phyloP scores from a whole-genome alignment of 2,329 filamentous ascomycete genomes.

The Corinectria fuckeliana region DNA sequence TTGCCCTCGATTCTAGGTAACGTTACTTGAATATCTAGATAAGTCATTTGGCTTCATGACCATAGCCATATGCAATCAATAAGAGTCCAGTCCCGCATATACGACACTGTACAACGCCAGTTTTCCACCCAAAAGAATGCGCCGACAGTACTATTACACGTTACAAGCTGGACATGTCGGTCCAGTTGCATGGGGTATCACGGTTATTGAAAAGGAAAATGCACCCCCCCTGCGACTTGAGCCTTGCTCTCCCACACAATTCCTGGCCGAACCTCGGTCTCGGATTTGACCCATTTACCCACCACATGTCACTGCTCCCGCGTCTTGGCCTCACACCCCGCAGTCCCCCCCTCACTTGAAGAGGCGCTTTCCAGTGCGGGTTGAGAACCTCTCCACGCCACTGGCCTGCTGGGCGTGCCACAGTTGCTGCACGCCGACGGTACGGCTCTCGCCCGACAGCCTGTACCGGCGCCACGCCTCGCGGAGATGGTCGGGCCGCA shows the following conservation, averaged over 20 bases:
- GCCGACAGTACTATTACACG: background rate
- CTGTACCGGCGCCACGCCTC: constrained; percentile 76
- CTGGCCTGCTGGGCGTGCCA: constrained; percentile 68
- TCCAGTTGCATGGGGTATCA: constrained; percentile 20
- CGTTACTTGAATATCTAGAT: background rate
- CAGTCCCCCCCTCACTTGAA: constrained; percentile 52
- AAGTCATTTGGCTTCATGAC: background rate
- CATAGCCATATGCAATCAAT: background rate
- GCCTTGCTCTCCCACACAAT: background rate
- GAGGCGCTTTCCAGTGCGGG: constrained; percentile 57
- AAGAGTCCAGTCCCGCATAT: background rate
- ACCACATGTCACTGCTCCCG: background rate
- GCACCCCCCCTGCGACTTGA: background rate
- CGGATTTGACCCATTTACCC: background rate
- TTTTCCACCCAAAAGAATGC: background rate
- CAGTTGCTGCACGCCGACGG: constrained; percentile 63
- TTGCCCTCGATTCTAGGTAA: background rate
- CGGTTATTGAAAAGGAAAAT: constrained; percentile 11
- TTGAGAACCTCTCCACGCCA: constrained; percentile 65
- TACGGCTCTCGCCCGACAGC: constrained; percentile 66
- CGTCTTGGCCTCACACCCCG: background rate
- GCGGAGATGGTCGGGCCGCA: constrained; percentile 76
- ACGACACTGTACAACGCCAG: background rate
- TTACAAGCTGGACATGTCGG: background rate
- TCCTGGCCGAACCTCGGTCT: background rate